Conservation (phyloP, 2,329 filamentous ascomycete genomes). For the Diplodia sapinea region DNA sequence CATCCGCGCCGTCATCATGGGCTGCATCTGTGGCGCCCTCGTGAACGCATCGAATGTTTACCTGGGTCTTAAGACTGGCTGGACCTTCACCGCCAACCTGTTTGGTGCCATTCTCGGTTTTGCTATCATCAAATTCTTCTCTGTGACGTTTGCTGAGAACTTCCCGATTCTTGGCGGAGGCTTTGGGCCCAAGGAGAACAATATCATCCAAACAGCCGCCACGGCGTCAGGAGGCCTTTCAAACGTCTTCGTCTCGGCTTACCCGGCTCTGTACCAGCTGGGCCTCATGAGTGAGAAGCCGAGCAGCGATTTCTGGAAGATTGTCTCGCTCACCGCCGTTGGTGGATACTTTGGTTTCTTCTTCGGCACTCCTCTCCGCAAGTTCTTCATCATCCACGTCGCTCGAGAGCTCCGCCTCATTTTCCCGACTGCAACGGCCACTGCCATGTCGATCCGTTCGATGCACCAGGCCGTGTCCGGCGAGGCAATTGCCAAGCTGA, state of each 20-base stretch:
- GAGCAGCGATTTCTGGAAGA: conserved; percentile 61
- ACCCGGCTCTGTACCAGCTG: conserved; percentile 66
- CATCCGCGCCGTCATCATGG: conserved; percentile 61
- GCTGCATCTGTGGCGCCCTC: conserved; percentile 62
- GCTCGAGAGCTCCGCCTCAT: conserved; percentile 65
- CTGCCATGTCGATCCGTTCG: conserved; percentile 66
- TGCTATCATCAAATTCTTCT: conserved; percentile 62
- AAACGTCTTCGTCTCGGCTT: conserved; percentile 63
- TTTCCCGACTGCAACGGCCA: conserved; percentile 66
- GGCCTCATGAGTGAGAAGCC: conserved; percentile 57
- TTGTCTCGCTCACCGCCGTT: conserved; percentile 66
- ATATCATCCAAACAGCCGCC: conserved; percentile 65
- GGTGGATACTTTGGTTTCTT: conserved; percentile 70
- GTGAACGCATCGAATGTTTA: conserved; percentile 69
- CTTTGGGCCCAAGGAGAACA: conserved; percentile 68
- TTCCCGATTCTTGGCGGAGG: conserved; percentile 60
- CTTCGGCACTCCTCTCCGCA: conserved; percentile 59
- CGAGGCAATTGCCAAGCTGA: conserved; percentile 59
- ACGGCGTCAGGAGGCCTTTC: conserved; percentile 65
- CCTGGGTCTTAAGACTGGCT: conserved; percentile 55
- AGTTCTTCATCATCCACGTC: conserved; percentile 72
- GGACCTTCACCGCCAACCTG: conserved; percentile 50
- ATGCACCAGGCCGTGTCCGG: conserved; percentile 65
- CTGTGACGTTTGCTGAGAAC: conserved; percentile 53
- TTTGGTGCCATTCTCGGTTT: conserved; percentile 63